Conservation (phyloP, 1,139 yeast species). For the Pichia sp. region DNA sequence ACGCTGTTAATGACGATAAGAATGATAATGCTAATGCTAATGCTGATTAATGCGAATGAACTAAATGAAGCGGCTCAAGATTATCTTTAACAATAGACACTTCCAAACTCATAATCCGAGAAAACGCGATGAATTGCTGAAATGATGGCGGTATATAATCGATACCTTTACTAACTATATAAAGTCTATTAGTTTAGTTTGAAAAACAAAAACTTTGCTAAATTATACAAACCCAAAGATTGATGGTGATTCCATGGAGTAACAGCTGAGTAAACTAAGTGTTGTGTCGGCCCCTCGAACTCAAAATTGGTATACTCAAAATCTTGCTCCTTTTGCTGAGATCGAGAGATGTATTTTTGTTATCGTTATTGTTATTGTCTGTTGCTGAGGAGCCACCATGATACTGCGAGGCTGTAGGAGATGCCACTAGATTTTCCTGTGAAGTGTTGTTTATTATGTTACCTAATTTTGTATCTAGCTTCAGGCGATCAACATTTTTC, state of each 20-base stretch:
- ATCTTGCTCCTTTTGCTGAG: conserved; percentile 22
- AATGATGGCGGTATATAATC: not conserved
- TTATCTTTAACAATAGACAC: not conserved
- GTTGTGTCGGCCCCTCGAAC: conserved; percentile 21
- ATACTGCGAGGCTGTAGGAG: conserved; percentile 7
- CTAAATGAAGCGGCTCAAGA: too few species aligned
- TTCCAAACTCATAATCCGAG: not conserved
- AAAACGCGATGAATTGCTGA: not conserved
- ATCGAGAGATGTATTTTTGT: conserved; percentile 5
- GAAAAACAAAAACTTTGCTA: not conserved
- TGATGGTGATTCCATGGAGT: not conserved
- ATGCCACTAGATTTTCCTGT: conserved; percentile 20
- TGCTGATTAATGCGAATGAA: not conserved
- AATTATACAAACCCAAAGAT: not conserved
- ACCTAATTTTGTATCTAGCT: conserved; percentile 27
- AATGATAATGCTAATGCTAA: not conserved
- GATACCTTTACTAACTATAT: not conserved
- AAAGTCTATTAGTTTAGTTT: not conserved
- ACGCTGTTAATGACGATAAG: not conserved
- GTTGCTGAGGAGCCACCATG: conserved; percentile 1
- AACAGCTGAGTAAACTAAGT: not conserved
- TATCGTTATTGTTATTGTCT: not conserved
- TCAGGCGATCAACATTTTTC: conserved; percentile 27
- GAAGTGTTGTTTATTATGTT: conserved; percentile 24
- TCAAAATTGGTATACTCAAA: conserved; percentile 30